Conservation (phyloP, 1,284 basidiomycete species). For the Cryptococcus sp. region DNA sequence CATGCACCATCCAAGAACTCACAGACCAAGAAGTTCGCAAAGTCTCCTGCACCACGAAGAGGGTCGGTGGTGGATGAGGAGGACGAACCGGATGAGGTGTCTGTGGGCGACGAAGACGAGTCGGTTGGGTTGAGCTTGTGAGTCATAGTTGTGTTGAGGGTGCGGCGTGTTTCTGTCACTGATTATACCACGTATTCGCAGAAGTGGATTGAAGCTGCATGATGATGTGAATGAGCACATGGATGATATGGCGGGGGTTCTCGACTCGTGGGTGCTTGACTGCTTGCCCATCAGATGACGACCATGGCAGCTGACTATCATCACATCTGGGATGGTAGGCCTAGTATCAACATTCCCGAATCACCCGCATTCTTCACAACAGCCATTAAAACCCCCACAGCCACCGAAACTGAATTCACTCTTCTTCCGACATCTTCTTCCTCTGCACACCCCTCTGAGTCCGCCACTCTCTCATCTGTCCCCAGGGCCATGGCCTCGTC, state of each 20-base stretch:
- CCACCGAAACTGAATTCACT: no score
- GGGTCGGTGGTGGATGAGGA: neutral
- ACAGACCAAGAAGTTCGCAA: neutral
- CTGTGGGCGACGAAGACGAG: neutral
- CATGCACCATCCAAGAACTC: constrained; percentile 5
- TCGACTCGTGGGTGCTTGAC: constrained; percentile 2
- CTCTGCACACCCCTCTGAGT: neutral
- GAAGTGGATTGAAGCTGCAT: neutral
- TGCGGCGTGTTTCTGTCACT: neutral
- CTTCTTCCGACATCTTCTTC: neutral
- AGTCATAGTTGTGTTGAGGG: neutral
- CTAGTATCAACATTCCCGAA: no score
- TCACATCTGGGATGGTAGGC: no score
- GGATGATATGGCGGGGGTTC: constrained; percentile 5
- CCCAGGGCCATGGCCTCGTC: neutral
- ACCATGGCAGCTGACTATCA: neutral
- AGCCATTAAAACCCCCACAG: no score
- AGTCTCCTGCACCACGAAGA: neutral
- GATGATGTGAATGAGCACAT: constrained; percentile 2
- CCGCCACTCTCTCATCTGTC: neutral
- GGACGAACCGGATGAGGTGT: neutral
- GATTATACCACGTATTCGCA: neutral
- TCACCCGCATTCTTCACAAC: no score
- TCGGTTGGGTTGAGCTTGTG: neutral
- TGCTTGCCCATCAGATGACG: neutral